Evolutionary conservation across 2,329 filamentous ascomycete species (phyloP).

Genomic region (Talaromyces sp.): DNA sequence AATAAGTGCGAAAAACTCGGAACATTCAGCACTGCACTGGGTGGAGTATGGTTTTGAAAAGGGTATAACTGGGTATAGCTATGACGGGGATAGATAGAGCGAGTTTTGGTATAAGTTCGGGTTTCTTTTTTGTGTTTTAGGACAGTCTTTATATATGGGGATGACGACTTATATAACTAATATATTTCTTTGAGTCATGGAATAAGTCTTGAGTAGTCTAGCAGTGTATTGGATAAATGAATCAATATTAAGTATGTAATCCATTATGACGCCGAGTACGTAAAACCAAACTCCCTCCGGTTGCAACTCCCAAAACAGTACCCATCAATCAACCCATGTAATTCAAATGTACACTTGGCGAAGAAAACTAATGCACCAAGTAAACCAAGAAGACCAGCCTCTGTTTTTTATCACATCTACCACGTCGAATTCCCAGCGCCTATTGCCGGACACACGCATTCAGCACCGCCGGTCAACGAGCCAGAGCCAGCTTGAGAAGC

Average conservation of each 20-base stretch:
- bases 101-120: neutral
- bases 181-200: neutral
- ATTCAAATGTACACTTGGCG: neutral
- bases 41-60: constrained; percentile 1
- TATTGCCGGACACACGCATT: neutral
- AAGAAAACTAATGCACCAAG: neutral
- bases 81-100: neutral
- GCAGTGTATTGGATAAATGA: neutral
- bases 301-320: neutral
- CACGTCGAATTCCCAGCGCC: neutral
- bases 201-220: neutral
- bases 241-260: neutral
- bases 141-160: neutral
- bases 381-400: neutral
- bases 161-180: neutral
- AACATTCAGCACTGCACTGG: constrained; percentile 2
- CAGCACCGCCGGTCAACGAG: neutral
- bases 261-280: neutral
- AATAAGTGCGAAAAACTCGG: neutral
- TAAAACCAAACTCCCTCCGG: neutral
- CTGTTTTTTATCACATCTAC: neutral
- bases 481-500: neutral
- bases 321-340: neutral
- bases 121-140: neutral
- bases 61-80: neutral